Evolutionary conservation across 2,329 filamentous ascomycete species (phyloP).

Genomic region (Parascedosporium putredinis): DNA sequence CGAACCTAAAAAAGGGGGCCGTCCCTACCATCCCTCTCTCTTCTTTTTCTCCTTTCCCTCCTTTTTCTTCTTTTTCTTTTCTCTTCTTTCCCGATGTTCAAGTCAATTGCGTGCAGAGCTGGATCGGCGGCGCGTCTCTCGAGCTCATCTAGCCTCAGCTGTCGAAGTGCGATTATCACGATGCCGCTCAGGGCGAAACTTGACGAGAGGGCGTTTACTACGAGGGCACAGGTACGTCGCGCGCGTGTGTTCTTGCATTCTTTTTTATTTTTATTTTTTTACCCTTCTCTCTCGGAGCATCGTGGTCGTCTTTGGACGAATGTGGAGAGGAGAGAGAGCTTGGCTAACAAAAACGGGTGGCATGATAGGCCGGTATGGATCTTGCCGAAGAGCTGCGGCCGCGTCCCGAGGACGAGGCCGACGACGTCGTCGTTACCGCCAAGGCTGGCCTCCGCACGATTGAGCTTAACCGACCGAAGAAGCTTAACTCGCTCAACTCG

Average conservation of each 20-base stretch:
- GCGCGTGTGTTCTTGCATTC: neutral
- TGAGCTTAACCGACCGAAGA: constrained; percentile 85
- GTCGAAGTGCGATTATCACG: constrained; percentile 21
- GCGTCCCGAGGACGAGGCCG: constrained; percentile 52
- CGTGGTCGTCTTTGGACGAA: neutral
- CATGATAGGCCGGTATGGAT: constrained; percentile 3
- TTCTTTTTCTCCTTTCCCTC: neutral
- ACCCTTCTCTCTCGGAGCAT: neutral
- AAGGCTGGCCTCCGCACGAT: constrained; percentile 84
- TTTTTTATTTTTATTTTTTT: constrained; percentile 1
- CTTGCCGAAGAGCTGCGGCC: neutral
- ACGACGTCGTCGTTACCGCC: constrained; percentile 89
- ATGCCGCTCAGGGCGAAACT: constrained; percentile 82
- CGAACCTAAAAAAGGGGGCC: neutral
- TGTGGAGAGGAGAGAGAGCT: no score
- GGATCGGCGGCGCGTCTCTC: constrained; percentile 37
- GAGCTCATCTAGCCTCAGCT: constrained; percentile 30
- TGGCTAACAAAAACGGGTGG: neutral
- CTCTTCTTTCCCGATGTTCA: constrained; percentile 18
- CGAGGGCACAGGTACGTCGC: constrained; percentile 3
- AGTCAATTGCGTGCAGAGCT: constrained; percentile 42
- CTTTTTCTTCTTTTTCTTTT: constrained; percentile 28
- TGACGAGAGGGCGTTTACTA: neutral
- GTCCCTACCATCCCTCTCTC: neutral
- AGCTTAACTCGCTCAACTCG: constrained; percentile 83